Base-by-base conservation (phyloP, 1,284 basidiomycete species). In the Cryptococcus sp. region DNA sequence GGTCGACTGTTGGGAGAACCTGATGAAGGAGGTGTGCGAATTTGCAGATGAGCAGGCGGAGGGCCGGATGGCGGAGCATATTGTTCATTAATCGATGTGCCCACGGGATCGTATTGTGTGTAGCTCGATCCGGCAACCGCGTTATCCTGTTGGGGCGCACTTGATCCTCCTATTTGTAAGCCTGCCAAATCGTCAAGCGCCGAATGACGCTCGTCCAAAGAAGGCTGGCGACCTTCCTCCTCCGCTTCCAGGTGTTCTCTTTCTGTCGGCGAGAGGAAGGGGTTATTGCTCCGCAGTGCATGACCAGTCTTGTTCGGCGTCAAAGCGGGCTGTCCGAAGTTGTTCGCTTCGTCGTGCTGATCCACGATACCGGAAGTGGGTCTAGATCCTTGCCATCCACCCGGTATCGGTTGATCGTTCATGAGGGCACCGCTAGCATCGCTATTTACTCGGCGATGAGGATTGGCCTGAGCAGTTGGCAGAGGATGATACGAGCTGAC, bases 181-280 rank as follows among this genome's bases (percentile, higher is more conserved):
- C 41, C 41, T 19, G 41, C 43, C 11, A 43, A 10, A 23, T 56
- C 43, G 17, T 41, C 45, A 20, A 26, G 37, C 16, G 39, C 25
- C 40, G 19, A 20, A 19, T 52, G 46, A 20, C 29, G 23, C 52
- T 51, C 45, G 16, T 23, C 34, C 29, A n/a, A 48, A 38, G 22
- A 43, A 7, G 29, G 29, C 8, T 34, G 29, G 29, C 29, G 29
- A 16, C 17, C 19, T 59, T 64, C 45, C 44, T 61, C 44, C 64
- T 55, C 49, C 19, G 52, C 51, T 54, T 58, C 43, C 20, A 66
- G 80, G 85, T 62, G 87, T 85, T 23, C 87, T 86, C 1, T 87
- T 87, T 78, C 91, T 83, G 67, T 84, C 81, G 3, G 88, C 85
- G 76, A 86, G 81, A 59, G 86, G 67, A 73, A 75, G 1, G 73